Conservation (phyloP, 257 asterid species). For the Mitragyna speciosa region DNA sequence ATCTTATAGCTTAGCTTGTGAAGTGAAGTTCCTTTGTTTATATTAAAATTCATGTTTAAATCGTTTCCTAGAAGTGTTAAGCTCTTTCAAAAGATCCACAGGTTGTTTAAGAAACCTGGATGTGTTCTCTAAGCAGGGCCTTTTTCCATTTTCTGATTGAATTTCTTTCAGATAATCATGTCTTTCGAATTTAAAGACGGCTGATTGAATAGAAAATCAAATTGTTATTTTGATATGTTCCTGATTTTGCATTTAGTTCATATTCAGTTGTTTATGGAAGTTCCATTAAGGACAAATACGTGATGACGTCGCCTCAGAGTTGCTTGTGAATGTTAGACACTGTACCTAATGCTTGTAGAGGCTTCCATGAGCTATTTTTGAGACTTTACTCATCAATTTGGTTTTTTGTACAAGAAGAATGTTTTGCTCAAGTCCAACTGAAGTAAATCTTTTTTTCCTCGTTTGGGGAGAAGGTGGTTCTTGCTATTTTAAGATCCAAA, state of each 20-base stretch:
- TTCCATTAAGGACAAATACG: background rate
- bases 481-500: background rate
- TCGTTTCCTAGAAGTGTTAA: background rate
- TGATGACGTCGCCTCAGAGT: background rate
- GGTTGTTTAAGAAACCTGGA: background rate
- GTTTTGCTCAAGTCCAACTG: background rate
- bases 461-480: background rate
- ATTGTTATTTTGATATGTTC: background rate
- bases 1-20: background rate
- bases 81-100: background rate
- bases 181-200: background rate
- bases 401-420: background rate
- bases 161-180: background rate
- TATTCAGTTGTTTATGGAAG: background rate
- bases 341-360: background rate
- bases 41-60: background rate
- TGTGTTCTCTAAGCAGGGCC: background rate
- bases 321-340: background rate
- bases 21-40: background rate
- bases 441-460: background rate
- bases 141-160: background rate
- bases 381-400: too few species aligned
- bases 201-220: background rate
- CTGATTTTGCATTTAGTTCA: background rate
- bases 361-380: background rate